Evolutionary conservation across 169 alveolate species (phyloP).

Genomic region (Haemoproteus tartakovskyi): DNA sequence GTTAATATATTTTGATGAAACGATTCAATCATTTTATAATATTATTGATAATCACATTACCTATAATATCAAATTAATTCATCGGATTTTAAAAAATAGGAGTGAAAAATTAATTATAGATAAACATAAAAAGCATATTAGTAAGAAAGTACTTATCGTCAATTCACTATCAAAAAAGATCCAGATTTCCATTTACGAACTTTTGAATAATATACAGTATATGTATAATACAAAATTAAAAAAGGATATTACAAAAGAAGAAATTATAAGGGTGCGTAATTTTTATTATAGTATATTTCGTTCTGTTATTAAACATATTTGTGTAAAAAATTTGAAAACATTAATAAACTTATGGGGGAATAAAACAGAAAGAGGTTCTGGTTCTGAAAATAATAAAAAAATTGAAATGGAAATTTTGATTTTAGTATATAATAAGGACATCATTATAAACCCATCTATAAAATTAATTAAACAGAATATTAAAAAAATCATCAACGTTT

Average conservation of each 20-base stretch:
- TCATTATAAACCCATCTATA: conserved; percentile 59
- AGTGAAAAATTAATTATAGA: conserved; percentile 30
- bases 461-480: conserved; percentile 41
- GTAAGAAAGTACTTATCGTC: conserved; percentile 16
- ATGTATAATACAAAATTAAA: conserved; percentile 51
- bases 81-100: conserved; percentile 12
- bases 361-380: background rate
- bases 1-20: conserved; percentile 40
- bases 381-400: background rate
- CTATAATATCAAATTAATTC: conserved; percentile 24
- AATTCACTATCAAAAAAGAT: conserved; percentile 62
- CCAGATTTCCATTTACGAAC: conserved; percentile 48
- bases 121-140: conserved; percentile 28
- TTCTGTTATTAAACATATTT: conserved; percentile 14
- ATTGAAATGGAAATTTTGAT: conserved; percentile 44
- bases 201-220: conserved; percentile 61
- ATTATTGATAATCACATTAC: conserved; percentile 52
- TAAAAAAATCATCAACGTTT: conserved; percentile 54
- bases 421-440: conserved; percentile 35
- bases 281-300: conserved; percentile 49
- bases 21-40: conserved; percentile 37
- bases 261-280: conserved; percentile 23
- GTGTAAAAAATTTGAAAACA: conserved; percentile 33
- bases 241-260: conserved; percentile 33
- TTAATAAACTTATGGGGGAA: conserved; percentile 32